Evolutionary conservation across 2,329 filamentous ascomycete species (phyloP), one percentile per base, ranked within the genome.

Genomic region (Arthroderma uncinatum): DNA sequence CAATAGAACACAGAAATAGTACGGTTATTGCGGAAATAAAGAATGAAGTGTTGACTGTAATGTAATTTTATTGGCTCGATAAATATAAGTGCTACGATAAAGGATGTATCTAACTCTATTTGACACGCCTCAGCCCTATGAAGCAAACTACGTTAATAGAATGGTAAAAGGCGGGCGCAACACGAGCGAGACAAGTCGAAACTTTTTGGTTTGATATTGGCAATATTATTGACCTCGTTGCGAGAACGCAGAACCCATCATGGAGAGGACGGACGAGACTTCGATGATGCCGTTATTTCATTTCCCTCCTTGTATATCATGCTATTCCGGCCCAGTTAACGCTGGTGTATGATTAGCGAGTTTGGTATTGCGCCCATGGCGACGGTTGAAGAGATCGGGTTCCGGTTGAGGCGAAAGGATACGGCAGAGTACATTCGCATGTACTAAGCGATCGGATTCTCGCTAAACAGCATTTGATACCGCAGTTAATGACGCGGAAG

Each of bases 141-240:
- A 59, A 56, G 30, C 30, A 56, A 58, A 57, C 47, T 50, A 50
- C 25, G 47, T 50, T 50, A 34, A 50, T 50, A 50, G 47, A 50
- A 50, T 50, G 47, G 28, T 61, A 56, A 59, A 62, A 66, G 65
- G 69, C 67, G 66, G 70, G 70, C 71, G 71, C 67, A 74, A 74
- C 70, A 74, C 71, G 68, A 72, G 67, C 66, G 70, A 73, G 71
- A 65, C 62, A 60, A 62, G 59, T 53, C 23, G 50, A 25, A 53
- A 37, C 36, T 53, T 28, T 53, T 53, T 53, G 60, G 62, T 60
- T 73, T 63, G 61, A 60, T 74, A 39, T 74, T 60, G 72, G 72
- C 72, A 50, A 74, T 63, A 60, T 66, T 67, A 71, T 74, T 74
- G 72, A 74, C 72, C 72, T 74, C 72, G 67, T 71, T 69, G 70